phyloP scores from a whole-genome alignment of 2,329 filamentous ascomycete species.

The Ascochyta fabae region DNA sequence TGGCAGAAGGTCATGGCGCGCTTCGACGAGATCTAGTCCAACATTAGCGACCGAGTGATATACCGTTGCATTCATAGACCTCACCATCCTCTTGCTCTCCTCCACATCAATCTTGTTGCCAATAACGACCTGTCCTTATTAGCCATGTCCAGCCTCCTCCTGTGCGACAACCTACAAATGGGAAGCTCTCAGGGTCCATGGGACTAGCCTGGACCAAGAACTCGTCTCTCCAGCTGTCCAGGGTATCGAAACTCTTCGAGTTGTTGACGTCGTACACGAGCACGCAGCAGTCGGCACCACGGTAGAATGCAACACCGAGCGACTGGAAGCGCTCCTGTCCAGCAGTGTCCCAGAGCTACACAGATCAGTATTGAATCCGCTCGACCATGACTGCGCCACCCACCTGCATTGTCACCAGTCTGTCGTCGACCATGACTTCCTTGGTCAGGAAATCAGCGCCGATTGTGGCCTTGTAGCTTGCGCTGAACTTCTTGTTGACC shows the following conservation, averaged over 20 bases:
- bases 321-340: conserved; percentile 98
- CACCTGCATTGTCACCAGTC: conserved; percentile 98
- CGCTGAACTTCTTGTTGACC: conserved; percentile 99
- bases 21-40: conserved; percentile 82
- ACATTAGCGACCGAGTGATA: conserved; percentile 15
- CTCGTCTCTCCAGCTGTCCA: conserved; percentile 98
- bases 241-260: conserved; percentile 96
- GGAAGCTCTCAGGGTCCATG: conserved; percentile 95
- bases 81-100: conserved; percentile 91
- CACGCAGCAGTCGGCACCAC: conserved; percentile 96
- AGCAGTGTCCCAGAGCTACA: conserved; percentile 94
- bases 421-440: conserved; percentile 95
- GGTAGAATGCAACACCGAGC: conserved; percentile 95
- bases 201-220: conserved; percentile 97
- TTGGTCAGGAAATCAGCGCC: conserved; percentile 98
- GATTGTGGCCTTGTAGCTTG: conserved; percentile 99
- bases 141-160: conserved; percentile 10
- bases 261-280: conserved; percentile 99
- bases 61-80: conserved; percentile 23
- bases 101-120: conserved; percentile 99
- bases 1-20: conserved; percentile 97
- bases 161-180: conserved; percentile 70
- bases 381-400: conserved; percentile 17
- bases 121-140: conserved; percentile 75
- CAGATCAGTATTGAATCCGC: conserved; percentile 22